Conservation (phyloP, 176 grass and related monocot species). For the Hordeum vulgare region DNA sequence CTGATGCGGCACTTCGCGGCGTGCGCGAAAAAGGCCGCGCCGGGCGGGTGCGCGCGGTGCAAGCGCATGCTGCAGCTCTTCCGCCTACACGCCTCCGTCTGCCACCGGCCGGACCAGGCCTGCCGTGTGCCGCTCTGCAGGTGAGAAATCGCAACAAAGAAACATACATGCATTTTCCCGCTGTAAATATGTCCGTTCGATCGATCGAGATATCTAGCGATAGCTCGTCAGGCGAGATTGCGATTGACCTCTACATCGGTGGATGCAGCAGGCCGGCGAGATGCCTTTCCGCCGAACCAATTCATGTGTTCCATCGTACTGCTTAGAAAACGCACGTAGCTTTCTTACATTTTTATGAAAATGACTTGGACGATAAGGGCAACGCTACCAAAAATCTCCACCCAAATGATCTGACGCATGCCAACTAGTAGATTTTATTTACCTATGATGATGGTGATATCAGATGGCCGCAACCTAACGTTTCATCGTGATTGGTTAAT, state of each 20-base stretch:
- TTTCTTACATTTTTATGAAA: not conserved
- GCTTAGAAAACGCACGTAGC: not conserved
- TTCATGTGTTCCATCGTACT: not conserved
- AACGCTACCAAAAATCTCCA: not conserved
- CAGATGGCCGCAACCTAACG: not conserved
- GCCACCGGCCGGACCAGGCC: constrained; percentile 29
- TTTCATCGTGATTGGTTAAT: not conserved
- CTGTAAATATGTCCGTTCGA: not conserved
- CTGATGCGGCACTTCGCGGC: constrained; percentile 56
- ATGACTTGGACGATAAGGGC: not conserved
- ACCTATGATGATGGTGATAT: not conserved
- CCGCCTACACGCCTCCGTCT: constrained; percentile 66
- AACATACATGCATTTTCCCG: not conserved
- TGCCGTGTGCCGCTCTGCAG: constrained; percentile 75
- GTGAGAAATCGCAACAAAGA: constrained; percentile 19
- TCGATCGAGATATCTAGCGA: not conserved
- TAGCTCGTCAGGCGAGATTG: not conserved
- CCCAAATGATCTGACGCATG: not conserved
- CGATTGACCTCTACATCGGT: not conserved
- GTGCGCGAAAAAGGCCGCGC: constrained; percentile 38
- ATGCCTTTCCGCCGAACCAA: too few relatives aligned
- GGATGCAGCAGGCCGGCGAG: too few relatives aligned
- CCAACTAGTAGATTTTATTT: not conserved
- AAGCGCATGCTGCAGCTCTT: constrained; percentile 75
- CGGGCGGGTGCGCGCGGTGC: constrained; percentile 59